Conservation (phyloP, 352 stramenopile genomes). For the Globisporangium canariense region DNA sequence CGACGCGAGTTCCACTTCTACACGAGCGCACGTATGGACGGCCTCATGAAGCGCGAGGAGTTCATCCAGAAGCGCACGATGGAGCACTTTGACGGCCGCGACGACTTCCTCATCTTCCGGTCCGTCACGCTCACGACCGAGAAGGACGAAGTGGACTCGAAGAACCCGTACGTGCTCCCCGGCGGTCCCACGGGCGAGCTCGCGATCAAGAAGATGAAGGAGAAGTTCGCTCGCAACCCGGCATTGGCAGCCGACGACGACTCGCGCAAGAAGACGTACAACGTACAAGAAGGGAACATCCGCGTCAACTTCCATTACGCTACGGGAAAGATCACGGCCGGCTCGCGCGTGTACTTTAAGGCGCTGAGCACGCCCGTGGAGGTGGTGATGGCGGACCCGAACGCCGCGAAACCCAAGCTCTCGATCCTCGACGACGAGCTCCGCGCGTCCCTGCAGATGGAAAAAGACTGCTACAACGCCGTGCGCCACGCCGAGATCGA, state of each 20-base stretch:
- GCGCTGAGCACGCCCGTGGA: slow-evolving; percentile 61
- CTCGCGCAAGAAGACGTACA: slow-evolving; percentile 88
- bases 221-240: slow-evolving; percentile 85
- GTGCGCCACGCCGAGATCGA: slow-evolving; percentile 87
- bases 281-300: slow-evolving; percentile 88
- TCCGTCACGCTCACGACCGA: slow-evolving; percentile 75
- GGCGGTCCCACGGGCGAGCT: slow-evolving; percentile 70
- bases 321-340: slow-evolving; percentile 89
- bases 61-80: slow-evolving; percentile 85
- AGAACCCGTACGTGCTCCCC: slow-evolving; percentile 78
- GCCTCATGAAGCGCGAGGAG: slow-evolving; percentile 83
- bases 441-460: slow-evolving; percentile 61
- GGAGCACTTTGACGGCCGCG: slow-evolving; percentile 82
- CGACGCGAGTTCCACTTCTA: slow-evolving; percentile 91
- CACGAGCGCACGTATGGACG: slow-evolving; percentile 85
- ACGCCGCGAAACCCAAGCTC: slow-evolving; percentile 55
- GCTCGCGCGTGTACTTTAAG: slow-evolving; percentile 79
- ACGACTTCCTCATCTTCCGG: slow-evolving; percentile 84
- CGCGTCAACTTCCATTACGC: slow-evolving; percentile 90
- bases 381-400: slow-evolving; percentile 71
- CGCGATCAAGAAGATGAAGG: slow-evolving; percentile 91
- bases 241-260: slow-evolving; percentile 62
- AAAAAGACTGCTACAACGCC: slow-evolving; percentile 91
- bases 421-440: slow-evolving; percentile 77
- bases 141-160: slow-evolving; percentile 73